These are phyloP conservation scores for Boletus sp. DNA, from an alignment of 768 basidiomycete genomes.

Conservation along the genomic window DNA sequence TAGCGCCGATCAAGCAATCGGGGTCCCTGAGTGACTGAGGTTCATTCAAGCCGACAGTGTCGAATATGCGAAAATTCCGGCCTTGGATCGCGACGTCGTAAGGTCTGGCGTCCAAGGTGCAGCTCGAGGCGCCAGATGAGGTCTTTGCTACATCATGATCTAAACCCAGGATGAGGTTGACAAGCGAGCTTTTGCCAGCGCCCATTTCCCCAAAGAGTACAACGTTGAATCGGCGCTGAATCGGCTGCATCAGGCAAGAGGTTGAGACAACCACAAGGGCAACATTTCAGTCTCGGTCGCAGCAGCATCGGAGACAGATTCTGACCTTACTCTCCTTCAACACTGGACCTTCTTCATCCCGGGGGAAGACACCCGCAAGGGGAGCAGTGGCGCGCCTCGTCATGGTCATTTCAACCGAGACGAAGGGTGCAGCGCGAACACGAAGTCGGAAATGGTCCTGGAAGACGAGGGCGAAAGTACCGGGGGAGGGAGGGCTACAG, in stretches of 20 bases:
- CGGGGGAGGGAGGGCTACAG: background rate
- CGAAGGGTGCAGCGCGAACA: background rate
- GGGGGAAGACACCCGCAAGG: background rate
- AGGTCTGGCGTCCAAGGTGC: slow-evolving; percentile 31
- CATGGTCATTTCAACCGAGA: background rate
- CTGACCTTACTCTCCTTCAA: slow-evolving; percentile 13
- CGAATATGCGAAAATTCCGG: slow-evolving; percentile 29
- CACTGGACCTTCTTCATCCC: background rate
- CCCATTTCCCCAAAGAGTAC: slow-evolving; percentile 32
- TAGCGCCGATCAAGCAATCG: slow-evolving; percentile 25
- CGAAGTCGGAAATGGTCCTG: background rate
- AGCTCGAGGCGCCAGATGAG: slow-evolving; percentile 31
- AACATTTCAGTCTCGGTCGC: slow-evolving; percentile 9
- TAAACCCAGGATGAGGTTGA: slow-evolving; percentile 37
- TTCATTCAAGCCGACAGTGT: slow-evolving; percentile 34
- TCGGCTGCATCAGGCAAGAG: slow-evolving; percentile 3
- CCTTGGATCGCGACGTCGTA: slow-evolving; percentile 25
- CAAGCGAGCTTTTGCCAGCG: slow-evolving; percentile 39
- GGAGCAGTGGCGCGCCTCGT: slow-evolving; percentile 2
- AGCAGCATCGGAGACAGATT: background rate
- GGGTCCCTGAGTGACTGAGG: slow-evolving; percentile 24
- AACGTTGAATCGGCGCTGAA: slow-evolving; percentile 19
- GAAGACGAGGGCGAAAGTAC: background rate
- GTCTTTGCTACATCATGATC: slow-evolving; percentile 23
- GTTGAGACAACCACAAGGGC: background rate